A percentile compares a stretch with the other conserved stretches of the same genome.
phyloP scores from a whole-genome alignment of 2,329 filamentous ascomycete species.

The Neofusicoccum cordaticola region DNA sequence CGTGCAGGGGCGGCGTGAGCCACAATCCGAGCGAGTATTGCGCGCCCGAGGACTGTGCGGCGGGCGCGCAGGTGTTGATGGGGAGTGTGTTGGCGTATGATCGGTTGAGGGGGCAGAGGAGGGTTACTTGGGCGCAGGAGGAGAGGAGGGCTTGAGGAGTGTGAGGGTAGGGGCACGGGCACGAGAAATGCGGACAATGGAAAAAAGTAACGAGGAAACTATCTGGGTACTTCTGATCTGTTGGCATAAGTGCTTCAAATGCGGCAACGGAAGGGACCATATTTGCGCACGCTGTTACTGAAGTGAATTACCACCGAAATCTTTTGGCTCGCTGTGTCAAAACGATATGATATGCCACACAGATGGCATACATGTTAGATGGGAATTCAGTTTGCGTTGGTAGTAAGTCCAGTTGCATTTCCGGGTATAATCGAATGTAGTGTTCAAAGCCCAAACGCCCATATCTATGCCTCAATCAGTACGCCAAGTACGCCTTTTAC shows the following conservation, averaged over 20 bases:
- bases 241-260: too few species aligned
- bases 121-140: conserved; percentile 20
- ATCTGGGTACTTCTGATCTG: too few species aligned
- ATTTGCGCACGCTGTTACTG: too few species aligned
- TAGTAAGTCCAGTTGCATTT: not conserved
- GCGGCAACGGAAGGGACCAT: too few species aligned
- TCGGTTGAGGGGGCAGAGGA: conserved; percentile 38
- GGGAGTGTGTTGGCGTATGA: conserved; percentile 44
- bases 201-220: too few species aligned
- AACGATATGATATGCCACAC: too few species aligned
- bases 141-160: conserved; percentile 16
- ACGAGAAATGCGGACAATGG: too few species aligned
- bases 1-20: conserved; percentile 37
- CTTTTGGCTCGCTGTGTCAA: too few species aligned
- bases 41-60: conserved; percentile 35
- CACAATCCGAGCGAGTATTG: conserved; percentile 39
- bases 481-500: not conserved
- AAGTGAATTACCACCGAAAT: too few species aligned
- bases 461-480: not conserved
- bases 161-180: not conserved
- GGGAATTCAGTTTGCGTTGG: not conserved
- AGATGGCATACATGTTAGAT: not conserved
- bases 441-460: not conserved
- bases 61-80: conserved; percentile 40
- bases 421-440: conserved; percentile 1